Conservation (phyloP, 148 eudicot genomes). For the Salicornia ramosissima region DNA sequence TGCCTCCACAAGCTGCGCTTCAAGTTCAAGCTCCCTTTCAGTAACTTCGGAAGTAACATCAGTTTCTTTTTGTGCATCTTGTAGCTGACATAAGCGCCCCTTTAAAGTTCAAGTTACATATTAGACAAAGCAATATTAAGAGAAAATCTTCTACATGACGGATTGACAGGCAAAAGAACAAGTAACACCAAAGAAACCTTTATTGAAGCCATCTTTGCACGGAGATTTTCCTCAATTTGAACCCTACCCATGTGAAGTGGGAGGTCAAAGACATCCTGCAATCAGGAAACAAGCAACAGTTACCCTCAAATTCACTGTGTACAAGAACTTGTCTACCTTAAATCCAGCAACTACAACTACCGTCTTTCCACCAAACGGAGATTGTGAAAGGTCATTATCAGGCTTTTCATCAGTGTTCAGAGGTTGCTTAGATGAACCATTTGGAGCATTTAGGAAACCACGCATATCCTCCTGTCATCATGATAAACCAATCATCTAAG, state of each 20-base stretch:
- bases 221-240: constrained; percentile 95
- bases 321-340: background rate
- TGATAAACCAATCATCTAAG: constrained; percentile 2
- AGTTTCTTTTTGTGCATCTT: constrained; percentile 85
- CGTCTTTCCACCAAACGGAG: constrained; percentile 97
- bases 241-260: constrained; percentile 96
- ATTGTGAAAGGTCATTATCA: constrained; percentile 63
- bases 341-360: constrained; percentile 35
- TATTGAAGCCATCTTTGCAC: constrained; percentile 84
- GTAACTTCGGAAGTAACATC: constrained; percentile 92
- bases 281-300: background rate
- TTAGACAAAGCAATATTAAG: constrained; percentile 15
- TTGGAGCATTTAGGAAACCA: constrained; percentile 89
- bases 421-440: constrained; percentile 70
- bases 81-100: constrained; percentile 91
- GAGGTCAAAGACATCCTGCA: constrained; percentile 96
- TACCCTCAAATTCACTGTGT: background rate
- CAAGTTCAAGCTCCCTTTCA: constrained; percentile 98
- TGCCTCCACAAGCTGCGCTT: constrained; percentile 98
- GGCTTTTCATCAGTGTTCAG: constrained; percentile 42
- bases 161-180: background rate
- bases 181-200: constrained; percentile 44
- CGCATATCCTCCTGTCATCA: constrained; percentile 90
- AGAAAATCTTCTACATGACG: background rate
- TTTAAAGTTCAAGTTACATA: constrained; percentile 24